These are phyloP conservation scores for Jaenimonas drosophilae DNA, from an alignment of 208 protist species.

Conservation along the genomic window DNA sequence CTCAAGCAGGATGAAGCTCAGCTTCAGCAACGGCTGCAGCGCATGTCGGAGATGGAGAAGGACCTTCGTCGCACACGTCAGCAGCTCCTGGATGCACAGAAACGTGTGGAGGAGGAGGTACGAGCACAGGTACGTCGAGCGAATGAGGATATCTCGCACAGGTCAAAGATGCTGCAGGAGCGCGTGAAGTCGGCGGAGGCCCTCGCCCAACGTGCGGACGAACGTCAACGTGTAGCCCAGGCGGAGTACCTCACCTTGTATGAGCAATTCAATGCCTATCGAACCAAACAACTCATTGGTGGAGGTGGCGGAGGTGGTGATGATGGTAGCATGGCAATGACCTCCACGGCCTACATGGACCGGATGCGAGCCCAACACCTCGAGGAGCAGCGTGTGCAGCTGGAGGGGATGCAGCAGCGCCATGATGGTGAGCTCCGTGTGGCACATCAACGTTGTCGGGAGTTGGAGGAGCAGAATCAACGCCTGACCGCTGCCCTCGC, in stretches of 20 bases:
- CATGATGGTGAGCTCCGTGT: constrained; percentile 19
- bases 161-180: constrained; percentile 31
- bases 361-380: constrained; percentile 13
- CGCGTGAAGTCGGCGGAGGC: constrained; percentile 40
- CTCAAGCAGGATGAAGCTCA: constrained; percentile 19
- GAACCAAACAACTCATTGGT: constrained; percentile 35
- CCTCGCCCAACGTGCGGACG: constrained; percentile 46
- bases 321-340: not conserved
- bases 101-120: constrained; percentile 61
- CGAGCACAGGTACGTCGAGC: constrained; percentile 60
- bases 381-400: constrained; percentile 30
- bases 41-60: constrained; percentile 37
- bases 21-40: constrained; percentile 22
- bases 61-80: constrained; percentile 40
- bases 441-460: constrained; percentile 12
- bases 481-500: constrained; percentile 35
- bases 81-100: constrained; percentile 54
- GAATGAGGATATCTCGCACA: constrained; percentile 59
- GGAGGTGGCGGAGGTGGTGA: not conserved
- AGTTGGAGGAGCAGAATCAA: constrained; percentile 54
- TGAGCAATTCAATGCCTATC: constrained; percentile 53
- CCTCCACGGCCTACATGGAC: too few relatives aligned
- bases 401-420: constrained; percentile 32
- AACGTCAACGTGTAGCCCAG: constrained; percentile 54
- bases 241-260: constrained; percentile 60